Evolutionary conservation across 2,329 filamentous ascomycete species (phyloP).

Genomic region (Colletotrichum horii): DNA sequence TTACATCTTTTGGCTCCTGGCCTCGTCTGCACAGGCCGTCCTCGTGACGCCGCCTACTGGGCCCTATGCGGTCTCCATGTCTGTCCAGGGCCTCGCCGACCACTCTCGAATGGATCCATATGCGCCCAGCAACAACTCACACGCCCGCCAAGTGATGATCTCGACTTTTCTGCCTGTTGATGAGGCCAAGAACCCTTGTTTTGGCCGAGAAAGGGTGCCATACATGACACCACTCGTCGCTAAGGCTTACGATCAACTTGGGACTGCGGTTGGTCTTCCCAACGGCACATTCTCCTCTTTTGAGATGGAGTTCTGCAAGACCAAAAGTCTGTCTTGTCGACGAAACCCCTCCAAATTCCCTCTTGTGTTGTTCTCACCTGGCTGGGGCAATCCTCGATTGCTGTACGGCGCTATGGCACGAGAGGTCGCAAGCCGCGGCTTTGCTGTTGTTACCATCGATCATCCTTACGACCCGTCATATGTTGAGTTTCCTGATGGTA

Average conservation of each 20-base stretch:
- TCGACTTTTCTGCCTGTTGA: slow-evolving; percentile 37
- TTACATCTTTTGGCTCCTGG: slow-evolving; percentile 20
- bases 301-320: slow-evolving; percentile 29
- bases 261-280: slow-evolving; percentile 30
- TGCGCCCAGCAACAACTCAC: slow-evolving; percentile 23
- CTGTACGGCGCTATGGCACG: slow-evolving; percentile 48
- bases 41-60: slow-evolving; percentile 33
- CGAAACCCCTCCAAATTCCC: slow-evolving; percentile 10
- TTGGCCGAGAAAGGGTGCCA: slow-evolving; percentile 13
- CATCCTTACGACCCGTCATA: slow-evolving; percentile 51
- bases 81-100: slow-evolving; percentile 32
- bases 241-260: slow-evolving; percentile 30
- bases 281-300: slow-evolving; percentile 33
- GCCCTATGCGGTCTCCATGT: slow-evolving; percentile 32
- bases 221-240: slow-evolving; percentile 41
- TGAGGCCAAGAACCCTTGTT: slow-evolving; percentile 23
- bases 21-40: slow-evolving; percentile 24
- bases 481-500: slow-evolving; percentile 52
- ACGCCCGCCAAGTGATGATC: slow-evolving; percentile 30
- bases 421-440: slow-evolving; percentile 50
- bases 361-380: slow-evolving; percentile 50
- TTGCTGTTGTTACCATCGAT: slow-evolving; percentile 52
- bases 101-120: slow-evolving; percentile 34
- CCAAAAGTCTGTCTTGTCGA: neutral
- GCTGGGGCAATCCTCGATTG: slow-evolving; percentile 45